A percentile compares a stretch with the other conserved stretches of the same genome.
Evolutionary conservation across 768 basidiomycete species (phyloP).

Genomic region (Naematelia encephala): DNA sequence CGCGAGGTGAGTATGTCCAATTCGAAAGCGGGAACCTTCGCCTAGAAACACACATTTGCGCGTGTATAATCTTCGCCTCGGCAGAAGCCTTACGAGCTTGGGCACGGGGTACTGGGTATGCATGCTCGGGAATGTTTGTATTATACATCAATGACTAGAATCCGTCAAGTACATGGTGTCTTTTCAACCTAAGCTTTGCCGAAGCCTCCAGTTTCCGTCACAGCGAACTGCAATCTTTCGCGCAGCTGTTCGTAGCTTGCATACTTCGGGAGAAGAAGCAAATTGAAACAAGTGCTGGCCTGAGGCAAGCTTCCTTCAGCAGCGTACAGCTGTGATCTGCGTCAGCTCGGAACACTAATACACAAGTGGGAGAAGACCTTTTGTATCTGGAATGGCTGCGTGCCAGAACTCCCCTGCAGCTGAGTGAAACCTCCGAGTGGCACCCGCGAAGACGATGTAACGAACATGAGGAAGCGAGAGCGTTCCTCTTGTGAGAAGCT

Average conservation of each 20-base stretch:
- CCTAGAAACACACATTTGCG: too few relatives aligned
- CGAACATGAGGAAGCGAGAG: conserved; percentile 95
- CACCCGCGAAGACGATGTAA: conserved; percentile 83
- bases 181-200: conserved; percentile 61
- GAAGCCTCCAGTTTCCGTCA: conserved; percentile 95
- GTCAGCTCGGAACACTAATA: not conserved
- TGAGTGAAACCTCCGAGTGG: conserved; percentile 92
- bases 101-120: too few relatives aligned
- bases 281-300: conserved; percentile 49
- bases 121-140: not conserved
- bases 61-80: too few relatives aligned
- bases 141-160: not conserved
- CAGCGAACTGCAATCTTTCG: conserved; percentile 81
- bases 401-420: conserved; percentile 67
- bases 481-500: conserved; percentile 95
- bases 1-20: too few relatives aligned
- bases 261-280: conserved; percentile 70
- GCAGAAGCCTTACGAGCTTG: too few relatives aligned
- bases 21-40: too few relatives aligned
- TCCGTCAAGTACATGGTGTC: not conserved
- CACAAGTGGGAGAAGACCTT: conserved; percentile 56
- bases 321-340: conserved; percentile 20
- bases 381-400: conserved; percentile 93
- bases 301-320: conserved; percentile 35
- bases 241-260: conserved; percentile 95